Evolutionary conservation across 345 rosid genomes (phyloP).

Genomic region (Salix koriyanagi): DNA sequence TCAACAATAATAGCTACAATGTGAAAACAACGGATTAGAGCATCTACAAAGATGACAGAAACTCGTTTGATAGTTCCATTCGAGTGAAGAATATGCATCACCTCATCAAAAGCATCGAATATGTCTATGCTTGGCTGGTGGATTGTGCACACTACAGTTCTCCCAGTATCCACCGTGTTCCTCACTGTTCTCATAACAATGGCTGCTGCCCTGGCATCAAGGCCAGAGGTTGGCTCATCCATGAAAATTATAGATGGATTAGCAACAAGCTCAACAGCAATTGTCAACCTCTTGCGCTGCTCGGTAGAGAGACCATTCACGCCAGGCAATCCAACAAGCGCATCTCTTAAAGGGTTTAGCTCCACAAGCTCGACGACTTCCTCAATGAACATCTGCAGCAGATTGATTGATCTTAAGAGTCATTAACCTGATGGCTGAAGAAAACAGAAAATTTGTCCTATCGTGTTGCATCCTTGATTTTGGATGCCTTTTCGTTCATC

Average conservation of each 20-base stretch:
- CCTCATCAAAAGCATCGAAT: constrained; percentile 74
- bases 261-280: constrained; percentile 69
- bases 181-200: constrained; percentile 71
- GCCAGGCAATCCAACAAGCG: constrained; percentile 59
- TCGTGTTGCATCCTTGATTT: neutral
- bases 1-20: constrained; percentile 40
- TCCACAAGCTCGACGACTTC: constrained; percentile 78
- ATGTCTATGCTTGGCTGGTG: constrained; percentile 75
- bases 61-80: neutral
- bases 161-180: constrained; percentile 64
- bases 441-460: neutral
- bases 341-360: constrained; percentile 45
- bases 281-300: constrained; percentile 64
- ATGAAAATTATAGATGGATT: constrained; percentile 71
- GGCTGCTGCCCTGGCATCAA: constrained; percentile 81
- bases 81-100: neutral
- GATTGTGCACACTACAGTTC: constrained; percentile 70
- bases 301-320: constrained; percentile 57
- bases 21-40: constrained; percentile 1
- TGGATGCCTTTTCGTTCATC: neutral
- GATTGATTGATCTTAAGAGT: constrained; percentile 2
- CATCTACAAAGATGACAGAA: neutral
- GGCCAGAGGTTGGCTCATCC: constrained; percentile 76
- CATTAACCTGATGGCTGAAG: neutral
- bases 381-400: constrained; percentile 54